Evolutionary conservation across 2,329 filamentous ascomycete genomes (phyloP), one percentile per base, ranked within the genome.

Genomic region (Daldinia eschscholtzii): DNA sequence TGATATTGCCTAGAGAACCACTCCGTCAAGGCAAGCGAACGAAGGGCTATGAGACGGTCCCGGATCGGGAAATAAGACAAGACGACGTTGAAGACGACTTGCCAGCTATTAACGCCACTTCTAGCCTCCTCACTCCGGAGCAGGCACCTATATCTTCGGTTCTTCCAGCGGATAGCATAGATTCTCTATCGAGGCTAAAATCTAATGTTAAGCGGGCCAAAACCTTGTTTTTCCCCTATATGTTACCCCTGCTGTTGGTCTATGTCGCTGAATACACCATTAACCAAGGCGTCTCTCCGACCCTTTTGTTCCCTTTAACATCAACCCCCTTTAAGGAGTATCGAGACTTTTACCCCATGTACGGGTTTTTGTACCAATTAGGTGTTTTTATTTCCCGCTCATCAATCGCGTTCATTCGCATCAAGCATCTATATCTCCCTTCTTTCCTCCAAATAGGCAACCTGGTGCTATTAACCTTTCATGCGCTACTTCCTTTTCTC

Each of bases 251-350:
- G 13, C 85, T 98, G 37, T 83, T 98, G 15, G 96, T 99, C 33
- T 99, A 98, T 79, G 88, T 98, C 39, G 93, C 94, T 64, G 96
- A 99, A 83, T 99, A 99, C 79, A 97, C 93, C 62, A 98, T 98
- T 80, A 98, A 98, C 82, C 94, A 97, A 82, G 95, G 94, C 39
- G 93, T 98, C 0, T 86, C 93, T 0, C 95, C 96, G 0, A 97
- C 94, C 0, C 84, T 98, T 0, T 87, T 99, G 4, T 99, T 97
- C 77, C 93, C 94, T 0, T 84, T 98, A 0, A 77, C 85, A 0
- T 81, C 87, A 10, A 91, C 92, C 0, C 96, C 96, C 0, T 98
- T 98, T 78, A 81, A 83, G 35, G 88, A 93, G 73, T 96, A 90
- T 78, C 91, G 95, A 44, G 91, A 91, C 35, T 98, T 98, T 79